These are phyloP conservation scores for Penicillium goetzii DNA, from an alignment of 495 filamentous ascomycete species.

Conservation along the genomic window DNA sequence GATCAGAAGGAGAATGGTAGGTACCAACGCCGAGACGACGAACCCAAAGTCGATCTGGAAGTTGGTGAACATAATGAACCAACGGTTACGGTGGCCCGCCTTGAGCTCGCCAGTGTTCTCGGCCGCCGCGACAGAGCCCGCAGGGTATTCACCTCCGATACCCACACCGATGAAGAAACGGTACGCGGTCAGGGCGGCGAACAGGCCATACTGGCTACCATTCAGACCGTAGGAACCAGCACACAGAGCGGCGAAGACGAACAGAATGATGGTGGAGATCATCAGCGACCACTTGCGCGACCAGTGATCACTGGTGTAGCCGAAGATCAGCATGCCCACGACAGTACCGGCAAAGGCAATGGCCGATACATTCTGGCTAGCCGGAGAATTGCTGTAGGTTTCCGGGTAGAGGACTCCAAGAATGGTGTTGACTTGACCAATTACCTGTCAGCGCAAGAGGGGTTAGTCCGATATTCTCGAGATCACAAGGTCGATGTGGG, in stretches of 20 bases:
- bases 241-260: conserved; percentile 79
- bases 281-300: conserved; percentile 82
- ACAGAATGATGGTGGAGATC: conserved; percentile 77
- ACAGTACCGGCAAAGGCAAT: conserved; percentile 92
- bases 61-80: conserved; percentile 95
- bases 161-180: conserved; percentile 76
- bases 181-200: conserved; percentile 82
- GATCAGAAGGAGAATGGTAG: conserved; percentile 71
- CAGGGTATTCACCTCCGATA: conserved; percentile 82
- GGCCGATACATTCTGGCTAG: conserved; percentile 69
- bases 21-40: conserved; percentile 73
- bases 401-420: conserved; percentile 63
- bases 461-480: conserved; percentile 9
- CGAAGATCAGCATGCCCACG: conserved; percentile 81
- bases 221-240: conserved; percentile 74
- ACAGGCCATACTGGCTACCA: conserved; percentile 66
- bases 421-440: conserved; percentile 79
- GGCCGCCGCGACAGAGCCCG: conserved; percentile 80
- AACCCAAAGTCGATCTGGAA: conserved; percentile 83
- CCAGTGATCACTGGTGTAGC: conserved; percentile 80
- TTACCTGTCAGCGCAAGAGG: conserved; percentile 57
- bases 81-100: conserved; percentile 76
- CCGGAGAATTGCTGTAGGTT: conserved; percentile 64
- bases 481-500: conserved; percentile 7
- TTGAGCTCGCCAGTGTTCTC: conserved; percentile 85